Evolutionary conservation across 352 stramenopile species (phyloP), one percentile per base, ranked within the genome.

Genomic region (Peronospora tabacina): DNA sequence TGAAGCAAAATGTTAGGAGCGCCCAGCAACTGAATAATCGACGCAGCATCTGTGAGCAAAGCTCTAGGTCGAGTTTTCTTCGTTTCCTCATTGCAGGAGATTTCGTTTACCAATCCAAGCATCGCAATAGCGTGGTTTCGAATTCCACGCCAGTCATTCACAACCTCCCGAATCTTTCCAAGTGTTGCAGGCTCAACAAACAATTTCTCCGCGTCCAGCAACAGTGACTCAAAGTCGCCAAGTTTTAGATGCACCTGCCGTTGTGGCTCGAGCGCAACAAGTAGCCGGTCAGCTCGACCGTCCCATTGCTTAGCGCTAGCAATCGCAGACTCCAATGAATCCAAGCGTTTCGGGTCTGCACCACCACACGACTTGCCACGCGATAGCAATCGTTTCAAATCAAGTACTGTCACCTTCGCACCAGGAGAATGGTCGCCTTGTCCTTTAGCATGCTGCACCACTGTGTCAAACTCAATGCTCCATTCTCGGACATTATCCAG

Each of bases 401-500:
- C 58, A 1, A 47, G 37, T 29, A 55, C 20, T 7, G 49, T 56
- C 8, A 42, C 41, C 17, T 63, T 71, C 0, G 15, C 24, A 20
- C 13, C 34, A n/a, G 22, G 15, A 28, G 24, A n/a, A 8, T 46
- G 34, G n/a, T 44, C 32, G 15, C 40, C 39, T 22, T 11, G 36
- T n/a, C 10, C 30, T 38, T 35, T n/a, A 20, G 22, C 22, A 41
- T 29, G 4, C 0, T 30, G 29, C 44, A 85, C 57, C 2, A 58
- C 42, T 7, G 45, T 33, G 7, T 69, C 44, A 29, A 59, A 77
- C 16, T 69, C 63, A 2, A 32, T 47, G 13, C 68, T 60, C 76
- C 76, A 88, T 19, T 65, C 61, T 19, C 61, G 53, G 2, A 80
- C 68, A 13, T 53, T 38, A 10, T 65, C 20, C 5, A 88, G 39